Conservation (phyloP, 106 monocot species). For the Allium sativum region DNA sequence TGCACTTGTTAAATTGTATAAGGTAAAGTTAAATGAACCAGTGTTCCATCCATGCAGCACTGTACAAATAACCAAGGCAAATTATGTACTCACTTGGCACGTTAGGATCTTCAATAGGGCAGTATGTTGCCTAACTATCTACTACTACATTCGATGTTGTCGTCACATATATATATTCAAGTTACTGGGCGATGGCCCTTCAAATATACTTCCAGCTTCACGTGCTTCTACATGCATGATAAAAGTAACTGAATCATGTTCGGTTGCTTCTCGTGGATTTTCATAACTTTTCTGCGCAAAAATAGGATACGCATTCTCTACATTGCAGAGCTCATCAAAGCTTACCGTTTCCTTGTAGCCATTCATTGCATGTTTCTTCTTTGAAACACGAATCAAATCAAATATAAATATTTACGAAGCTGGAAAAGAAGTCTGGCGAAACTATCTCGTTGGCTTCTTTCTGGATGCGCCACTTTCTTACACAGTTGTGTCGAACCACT, state of each 20-base stretch:
- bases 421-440: too few species aligned
- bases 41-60: constrained; percentile 94
- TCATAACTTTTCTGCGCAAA: too few species aligned
- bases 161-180: constrained; percentile 74
- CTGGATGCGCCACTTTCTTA: too few species aligned
- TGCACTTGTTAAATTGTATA: neutral
- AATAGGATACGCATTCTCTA: too few species aligned
- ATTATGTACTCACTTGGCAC: constrained; percentile 55
- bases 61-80: constrained; percentile 85
- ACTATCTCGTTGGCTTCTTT: too few species aligned
- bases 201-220: constrained; percentile 89
- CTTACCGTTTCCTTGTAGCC: constrained; percentile 77
- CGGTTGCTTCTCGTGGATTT: too few species aligned
- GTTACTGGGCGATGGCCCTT: constrained; percentile 60
- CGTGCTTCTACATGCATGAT: constrained; percentile 95
- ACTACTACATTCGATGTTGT: constrained; percentile 82
- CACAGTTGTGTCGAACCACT: too few species aligned
- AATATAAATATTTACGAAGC: too few species aligned
- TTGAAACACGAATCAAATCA: constrained; percentile 69
- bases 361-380: constrained; percentile 59
- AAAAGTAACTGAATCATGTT: constrained; percentile 88
- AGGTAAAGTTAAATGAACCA: constrained; percentile 25
- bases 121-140: constrained; percentile 84
- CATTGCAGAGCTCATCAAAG: too few species aligned
- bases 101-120: constrained; percentile 55